Percentiles rank a stretch among this genome's conserved stretches.
Evolutionary conservation across 345 rosid species (phyloP).

Genomic region (Psidium friedrichsthalianum): DNA sequence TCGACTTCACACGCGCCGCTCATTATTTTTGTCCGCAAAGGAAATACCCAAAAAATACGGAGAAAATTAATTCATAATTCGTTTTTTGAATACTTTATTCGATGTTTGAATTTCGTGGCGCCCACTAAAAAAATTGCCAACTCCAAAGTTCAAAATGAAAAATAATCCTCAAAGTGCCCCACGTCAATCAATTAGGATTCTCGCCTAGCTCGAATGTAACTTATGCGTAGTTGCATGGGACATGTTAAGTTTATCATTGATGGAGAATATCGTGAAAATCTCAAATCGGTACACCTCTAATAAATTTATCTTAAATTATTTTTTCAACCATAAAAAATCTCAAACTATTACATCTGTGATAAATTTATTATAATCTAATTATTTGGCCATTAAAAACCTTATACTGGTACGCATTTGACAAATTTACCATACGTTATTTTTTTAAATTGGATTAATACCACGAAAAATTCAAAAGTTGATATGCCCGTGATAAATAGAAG

Average conservation of each 20-base stretch:
- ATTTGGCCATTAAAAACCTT: no score
- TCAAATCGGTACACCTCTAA: no score
- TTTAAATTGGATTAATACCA: no score
- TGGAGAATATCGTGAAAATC: no score
- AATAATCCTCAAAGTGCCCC: background rate
- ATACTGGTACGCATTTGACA: no score
- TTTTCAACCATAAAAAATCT: no score
- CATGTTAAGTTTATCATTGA: background rate
- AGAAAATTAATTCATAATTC: background rate
- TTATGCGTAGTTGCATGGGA: background rate
- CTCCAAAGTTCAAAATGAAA: background rate
- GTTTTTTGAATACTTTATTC: background rate
- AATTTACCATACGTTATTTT: no score
- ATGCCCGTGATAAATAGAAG: no score
- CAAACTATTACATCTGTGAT: no score
- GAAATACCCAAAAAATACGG: background rate
- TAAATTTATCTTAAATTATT: no score
- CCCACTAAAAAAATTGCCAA: background rate
- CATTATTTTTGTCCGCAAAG: background rate
- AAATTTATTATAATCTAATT: no score
- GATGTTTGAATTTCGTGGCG: background rate
- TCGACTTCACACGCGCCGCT: background rate
- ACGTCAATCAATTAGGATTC: background rate
- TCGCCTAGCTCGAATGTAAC: background rate
- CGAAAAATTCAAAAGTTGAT: no score